Evolutionary conservation across 2,329 filamentous ascomycete species (phyloP).

Genomic region (Cladophialophora psammophila): DNA sequence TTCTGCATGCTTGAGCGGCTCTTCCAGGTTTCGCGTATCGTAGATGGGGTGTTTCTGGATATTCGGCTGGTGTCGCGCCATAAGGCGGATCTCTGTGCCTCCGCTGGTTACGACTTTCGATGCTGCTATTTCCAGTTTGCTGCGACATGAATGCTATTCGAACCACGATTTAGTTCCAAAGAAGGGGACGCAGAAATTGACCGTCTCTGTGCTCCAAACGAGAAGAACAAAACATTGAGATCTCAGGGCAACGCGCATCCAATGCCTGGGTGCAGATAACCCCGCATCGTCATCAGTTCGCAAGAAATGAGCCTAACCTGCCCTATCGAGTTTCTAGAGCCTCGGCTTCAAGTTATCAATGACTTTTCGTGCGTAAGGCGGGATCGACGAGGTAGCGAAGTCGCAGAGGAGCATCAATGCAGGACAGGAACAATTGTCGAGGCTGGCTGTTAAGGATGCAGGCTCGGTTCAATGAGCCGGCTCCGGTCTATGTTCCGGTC

Average conservation of each 20-base stretch:
- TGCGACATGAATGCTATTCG: not conserved
- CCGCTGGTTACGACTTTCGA: not conserved
- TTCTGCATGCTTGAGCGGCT: constrained; percentile 1
- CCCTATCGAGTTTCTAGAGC: not conserved
- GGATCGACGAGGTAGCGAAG: not conserved
- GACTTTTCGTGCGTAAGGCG: not conserved
- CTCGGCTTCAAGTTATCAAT: not conserved
- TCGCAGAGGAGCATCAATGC: not conserved
- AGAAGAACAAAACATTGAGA: constrained; percentile 6
- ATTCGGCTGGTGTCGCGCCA: not conserved
- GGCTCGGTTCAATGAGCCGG: constrained; percentile 1
- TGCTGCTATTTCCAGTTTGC: not conserved
- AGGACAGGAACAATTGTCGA: not conserved
- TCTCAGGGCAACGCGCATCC: not conserved
- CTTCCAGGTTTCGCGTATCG: not conserved
- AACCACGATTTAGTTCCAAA: not conserved
- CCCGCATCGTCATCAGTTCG: not conserved
- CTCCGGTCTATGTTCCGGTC: not conserved
- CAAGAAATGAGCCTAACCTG: not conserved
- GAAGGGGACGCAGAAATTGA: not conserved
- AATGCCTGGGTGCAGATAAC: not conserved
- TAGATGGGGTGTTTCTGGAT: not conserved
- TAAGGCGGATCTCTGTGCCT: not conserved
- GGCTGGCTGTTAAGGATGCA: not conserved
- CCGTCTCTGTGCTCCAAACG: not conserved